phyloP scores from a whole-genome alignment of 495 filamentous ascomycete genomes.

The Penicillium maclennaniae region DNA sequence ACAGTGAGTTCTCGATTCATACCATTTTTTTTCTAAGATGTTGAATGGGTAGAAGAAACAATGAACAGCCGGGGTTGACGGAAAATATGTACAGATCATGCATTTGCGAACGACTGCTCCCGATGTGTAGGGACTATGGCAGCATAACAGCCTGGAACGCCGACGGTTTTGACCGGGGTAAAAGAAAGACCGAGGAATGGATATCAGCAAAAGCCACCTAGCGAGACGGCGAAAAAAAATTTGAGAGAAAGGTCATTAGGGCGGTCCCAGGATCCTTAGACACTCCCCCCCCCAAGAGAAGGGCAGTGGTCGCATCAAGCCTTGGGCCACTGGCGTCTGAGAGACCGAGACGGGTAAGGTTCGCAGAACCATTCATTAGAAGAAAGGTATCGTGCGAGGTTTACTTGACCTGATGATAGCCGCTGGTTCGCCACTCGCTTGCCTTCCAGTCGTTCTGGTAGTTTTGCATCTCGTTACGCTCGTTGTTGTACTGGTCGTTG shows the following conservation, averaged over 20 bases:
- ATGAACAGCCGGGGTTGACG: constrained; percentile 1
- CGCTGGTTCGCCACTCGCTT: constrained; percentile 36
- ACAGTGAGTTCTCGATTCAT: not conserved
- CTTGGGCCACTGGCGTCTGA: constrained; percentile 10
- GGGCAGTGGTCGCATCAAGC: not conserved
- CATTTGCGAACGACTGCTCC: constrained; percentile 5
- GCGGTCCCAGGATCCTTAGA: constrained; percentile 8
- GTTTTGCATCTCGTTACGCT: constrained; percentile 61
- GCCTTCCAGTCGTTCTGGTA: constrained; percentile 44
- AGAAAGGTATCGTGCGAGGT: not conserved
- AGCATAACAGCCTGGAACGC: constrained; percentile 8
- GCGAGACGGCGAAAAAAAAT: not conserved
- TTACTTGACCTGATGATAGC: constrained; percentile 37
- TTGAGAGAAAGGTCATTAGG: constrained; percentile 20
- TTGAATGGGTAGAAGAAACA: constrained; percentile 1
- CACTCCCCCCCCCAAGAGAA: constrained; percentile 1
- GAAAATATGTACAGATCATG: constrained; percentile 21
- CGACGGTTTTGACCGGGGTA: constrained; percentile 8
- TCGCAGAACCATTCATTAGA: constrained; percentile 17
- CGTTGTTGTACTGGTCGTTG: constrained; percentile 51
- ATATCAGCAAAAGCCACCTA: constrained; percentile 22
- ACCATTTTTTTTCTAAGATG: not conserved
- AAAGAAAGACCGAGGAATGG: constrained; percentile 9
- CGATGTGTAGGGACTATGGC: not conserved
- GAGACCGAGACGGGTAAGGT: constrained; percentile 1